Base-by-base conservation (phyloP, 768 basidiomycete species). In the Leucosporidium creatinivorum region DNA sequence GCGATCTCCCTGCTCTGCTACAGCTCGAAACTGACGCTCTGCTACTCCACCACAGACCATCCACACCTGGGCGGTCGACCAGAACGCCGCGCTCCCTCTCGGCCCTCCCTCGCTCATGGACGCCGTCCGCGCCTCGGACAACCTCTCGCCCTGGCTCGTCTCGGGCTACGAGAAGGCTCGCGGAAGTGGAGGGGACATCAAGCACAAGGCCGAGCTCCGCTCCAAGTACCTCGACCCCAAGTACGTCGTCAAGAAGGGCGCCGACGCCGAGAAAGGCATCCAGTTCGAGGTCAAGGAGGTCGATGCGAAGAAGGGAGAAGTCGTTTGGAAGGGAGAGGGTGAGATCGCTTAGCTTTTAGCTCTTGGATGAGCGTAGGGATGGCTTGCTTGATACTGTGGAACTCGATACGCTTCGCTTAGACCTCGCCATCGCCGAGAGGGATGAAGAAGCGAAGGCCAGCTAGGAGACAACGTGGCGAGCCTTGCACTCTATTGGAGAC, bases 81-180 rank as follows among this genome's bases (percentile, higher is more conserved):
- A 4, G 74, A 13, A 48, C n/a, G 61, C 69, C 1, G 6, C 30
- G 10, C 50, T 69, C 19, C 69, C 69, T 1, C 61, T 84, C 51
- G 82, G 82, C 23, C 82, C 81, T 1, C 83, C 82, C 3, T 75
- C 78, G 49, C 77, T 83, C 56, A 82, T 83, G 83, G 80, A 82
- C 79, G 76, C 79, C 26, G 80, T 79, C 70, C 81, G 81, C 15
- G 73, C 62, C 2, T 79, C 81, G 58, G 76, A 75, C 9, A 79
- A 82, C 55, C 72, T 78, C 58, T 77, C 78, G 21, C 59, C 75
- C 63, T 67, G 75, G 33, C 54, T 77, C 26, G 52, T 83, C 61
- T 68, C 74, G 54, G 68, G 74, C 61, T 70, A 80, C 28, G 81
- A 82, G 51, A 52, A 31, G 54, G 30, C 30, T 49, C 60, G 68